Evolutionary conservation across 2,329 filamentous ascomycete species (phyloP), one percentile per base, ranked within the genome.

Genomic region (Neurospora crassa): DNA sequence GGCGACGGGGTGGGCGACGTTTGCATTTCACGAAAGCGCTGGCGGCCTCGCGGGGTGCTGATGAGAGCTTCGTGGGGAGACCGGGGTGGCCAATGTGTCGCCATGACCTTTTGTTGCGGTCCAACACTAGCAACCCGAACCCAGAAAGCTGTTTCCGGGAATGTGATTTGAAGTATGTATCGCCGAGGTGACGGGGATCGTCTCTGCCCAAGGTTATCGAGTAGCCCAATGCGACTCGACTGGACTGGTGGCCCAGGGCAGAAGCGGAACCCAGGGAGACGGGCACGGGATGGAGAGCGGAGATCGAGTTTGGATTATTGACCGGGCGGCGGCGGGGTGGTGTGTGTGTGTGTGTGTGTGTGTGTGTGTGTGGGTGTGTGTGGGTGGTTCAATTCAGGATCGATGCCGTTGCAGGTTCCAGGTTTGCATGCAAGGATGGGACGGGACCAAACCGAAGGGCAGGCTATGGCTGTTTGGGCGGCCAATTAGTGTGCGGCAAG

Each of bases 1-100:
- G 91, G 90, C 0, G 91, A 92, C 0, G 89, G 88, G 1, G 90
- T 91, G 1, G 90, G 90, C 37, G 92, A 90, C 29, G 53, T 45
- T 85, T 85, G 75, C 88, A 88, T 74, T 90, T 87, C 74, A 89
- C 87, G 76, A 91, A 93, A 89, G 79, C 89, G 90, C 79, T 91
- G 89, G 76, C 94, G 91, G 70, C 94, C 95, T 75, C 90, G 89
- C 0, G 95, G 95, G 3, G 94, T 90, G 78, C 87, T 85, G 45
- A 89, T 78, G 24, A 91, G 83, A 69, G 83, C 89, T 78, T 91
- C 89, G 79, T 87, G 87, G 59, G 89, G 89, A 70, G 89, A 91
- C 79, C 87, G 84, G 29, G 89, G 89, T 20, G 89, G 89, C 89
- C 89, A 92, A 80, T 89, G 86, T 67, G 84, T 80, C 77, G 86